These are phyloP conservation scores for Eucalyptus microcorys DNA, from an alignment of 345 rosid genomes.

Conservation along the genomic window DNA sequence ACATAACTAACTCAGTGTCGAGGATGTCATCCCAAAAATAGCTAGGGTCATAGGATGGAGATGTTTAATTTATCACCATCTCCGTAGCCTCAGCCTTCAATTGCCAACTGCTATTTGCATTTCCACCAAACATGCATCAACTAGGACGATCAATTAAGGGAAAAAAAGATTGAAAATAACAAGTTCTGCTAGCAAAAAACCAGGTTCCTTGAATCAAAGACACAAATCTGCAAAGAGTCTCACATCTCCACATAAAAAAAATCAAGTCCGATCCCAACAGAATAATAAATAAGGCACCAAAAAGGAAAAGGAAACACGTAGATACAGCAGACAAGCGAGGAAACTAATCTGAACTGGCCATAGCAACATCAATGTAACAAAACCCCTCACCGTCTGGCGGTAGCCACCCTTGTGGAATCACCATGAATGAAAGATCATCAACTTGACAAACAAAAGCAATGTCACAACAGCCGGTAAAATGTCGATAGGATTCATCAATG, in stretches of 20 bases:
- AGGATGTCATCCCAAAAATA: not conserved
- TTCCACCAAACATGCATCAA: not conserved
- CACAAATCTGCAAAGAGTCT: not conserved
- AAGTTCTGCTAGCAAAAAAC: not conserved
- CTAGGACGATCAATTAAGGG: not conserved
- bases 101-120: not conserved
- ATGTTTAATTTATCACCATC: not conserved
- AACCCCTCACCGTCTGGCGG: not conserved
- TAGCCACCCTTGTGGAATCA: constrained; percentile 1
- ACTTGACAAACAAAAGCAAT: constrained; percentile 7
- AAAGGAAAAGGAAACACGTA: not conserved
- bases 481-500: constrained; percentile 11
- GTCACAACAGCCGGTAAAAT: not conserved
- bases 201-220: not conserved
- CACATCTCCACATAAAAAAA: not conserved
- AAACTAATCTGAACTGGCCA: not conserved
- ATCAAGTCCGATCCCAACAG: not conserved
- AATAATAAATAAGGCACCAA: not conserved
- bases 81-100: not conserved
- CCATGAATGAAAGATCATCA: constrained; percentile 5
- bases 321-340: not conserved
- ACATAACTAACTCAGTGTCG: not conserved
- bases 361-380: not conserved
- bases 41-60: not conserved
- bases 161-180: not conserved